A percentile compares a stretch with the other conserved stretches of the same genome.
Conservation (phyloP, 176 grass and related monocot species). For the Oryza glumipatula region DNA sequence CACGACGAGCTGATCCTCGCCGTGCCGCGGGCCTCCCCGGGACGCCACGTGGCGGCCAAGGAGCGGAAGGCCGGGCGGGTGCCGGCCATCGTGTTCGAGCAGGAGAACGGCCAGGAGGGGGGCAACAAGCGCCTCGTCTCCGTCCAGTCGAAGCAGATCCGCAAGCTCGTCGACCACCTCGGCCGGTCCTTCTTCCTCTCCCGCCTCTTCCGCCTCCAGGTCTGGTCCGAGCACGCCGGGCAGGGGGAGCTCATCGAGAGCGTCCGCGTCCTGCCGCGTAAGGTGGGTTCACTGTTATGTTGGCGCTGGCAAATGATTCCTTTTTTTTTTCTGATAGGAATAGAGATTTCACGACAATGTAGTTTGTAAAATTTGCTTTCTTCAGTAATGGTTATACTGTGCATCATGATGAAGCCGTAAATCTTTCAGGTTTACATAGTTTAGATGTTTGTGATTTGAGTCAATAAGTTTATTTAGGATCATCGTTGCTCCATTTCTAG, state of each 20-base stretch:
- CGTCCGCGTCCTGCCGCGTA: slow-evolving; percentile 53
- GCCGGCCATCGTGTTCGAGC: slow-evolving; percentile 89
- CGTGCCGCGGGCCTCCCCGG: slow-evolving; percentile 57
- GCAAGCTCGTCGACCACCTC: slow-evolving; percentile 93
- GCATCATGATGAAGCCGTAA: no score
- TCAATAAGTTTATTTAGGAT: no score
- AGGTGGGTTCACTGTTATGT: no score
- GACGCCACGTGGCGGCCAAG: slow-evolving; percentile 63
- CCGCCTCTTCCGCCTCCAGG: slow-evolving; percentile 80
- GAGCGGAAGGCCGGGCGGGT: slow-evolving; percentile 78
- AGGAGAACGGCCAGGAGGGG: slow-evolving; percentile 81
- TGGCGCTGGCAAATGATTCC: no score
- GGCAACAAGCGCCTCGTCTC: slow-evolving; percentile 89
- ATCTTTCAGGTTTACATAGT: no score
- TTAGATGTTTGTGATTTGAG: no score
- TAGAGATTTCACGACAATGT: no score
- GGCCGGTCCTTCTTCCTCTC: slow-evolving; percentile 88
- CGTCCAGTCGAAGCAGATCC: slow-evolving; percentile 87
- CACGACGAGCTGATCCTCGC: slow-evolving; percentile 81
- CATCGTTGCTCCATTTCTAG: no score
- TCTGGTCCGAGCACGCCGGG: slow-evolving; percentile 67
- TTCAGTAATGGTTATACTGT: no score
- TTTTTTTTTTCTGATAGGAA: no score
- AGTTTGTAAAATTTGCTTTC: no score
- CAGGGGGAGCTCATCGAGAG: slow-evolving; percentile 75